Base-by-base conservation (phyloP, 495 filamentous ascomycete species). In the Hypoxylon subgilvum region DNA sequence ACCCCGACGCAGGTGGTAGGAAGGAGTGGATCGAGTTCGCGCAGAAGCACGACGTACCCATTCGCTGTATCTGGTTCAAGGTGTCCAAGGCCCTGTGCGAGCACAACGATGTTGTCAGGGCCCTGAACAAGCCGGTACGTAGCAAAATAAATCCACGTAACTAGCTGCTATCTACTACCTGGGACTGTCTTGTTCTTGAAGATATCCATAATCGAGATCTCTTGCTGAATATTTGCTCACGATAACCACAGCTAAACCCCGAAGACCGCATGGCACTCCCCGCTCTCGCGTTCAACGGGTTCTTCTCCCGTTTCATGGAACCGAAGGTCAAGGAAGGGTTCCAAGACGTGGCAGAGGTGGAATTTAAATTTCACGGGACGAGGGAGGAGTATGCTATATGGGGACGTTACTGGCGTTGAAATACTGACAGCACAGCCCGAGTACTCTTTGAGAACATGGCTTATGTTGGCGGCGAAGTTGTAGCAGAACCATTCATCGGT, bases 31-130 rank as follows among this genome's bases (percentile, higher is more conserved):
- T 89, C 18, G 76, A 82, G 6, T 74, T 97, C 16, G 91, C 91
- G 12, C 80, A 76, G 44, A 86, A 88, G 45, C 72, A 86, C 42
- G 73, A 81, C 1, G 78, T 93, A 2, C 89, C 88, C 0, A 88
- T 96, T 52, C 88, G 95, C 21, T 95, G 93, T 65, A 73, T 97
- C 3, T 87, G 89, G 63, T 96, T 98, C 73, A 88, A 87, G 40
- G 84, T 90, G 12, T 72, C 84, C 1, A 65, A 83, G 7, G 80
- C 82, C 30, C 61, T 97, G 3, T 96, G 92, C 72, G 83, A 88
- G 68, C 94, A 98, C 72, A 97, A 98, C 66, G 88, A 94, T 66
- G 84, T 85, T 0, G 91, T 95, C 23, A 82, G 94, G 61, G 85
- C 90, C 0, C 74, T 93, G 44, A 91, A 90, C 57, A 75, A 78